A percentile compares a stretch with the other conserved stretches of the same genome.
Conservation (phyloP, 2,329 filamentous ascomycete species). For the Neofusicoccum kwambonambiense region DNA sequence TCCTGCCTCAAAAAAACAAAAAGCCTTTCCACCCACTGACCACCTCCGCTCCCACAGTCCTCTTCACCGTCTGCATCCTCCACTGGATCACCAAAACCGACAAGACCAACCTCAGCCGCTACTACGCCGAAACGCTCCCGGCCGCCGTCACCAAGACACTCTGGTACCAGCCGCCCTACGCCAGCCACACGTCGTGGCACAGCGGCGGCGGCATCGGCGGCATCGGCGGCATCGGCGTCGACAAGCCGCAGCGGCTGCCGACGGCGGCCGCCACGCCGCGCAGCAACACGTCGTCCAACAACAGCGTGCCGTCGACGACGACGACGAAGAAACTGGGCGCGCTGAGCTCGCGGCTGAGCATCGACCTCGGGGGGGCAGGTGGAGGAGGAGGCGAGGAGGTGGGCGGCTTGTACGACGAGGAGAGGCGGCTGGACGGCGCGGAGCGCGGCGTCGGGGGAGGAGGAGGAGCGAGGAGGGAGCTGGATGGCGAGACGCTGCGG, state of each 20-base stretch:
- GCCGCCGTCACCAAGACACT: background rate
- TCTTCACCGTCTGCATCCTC: background rate
- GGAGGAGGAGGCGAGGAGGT: too few species aligned
- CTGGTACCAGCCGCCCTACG: background rate
- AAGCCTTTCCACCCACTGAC: too few species aligned
- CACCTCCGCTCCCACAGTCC: background rate
- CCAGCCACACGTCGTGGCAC: background rate
- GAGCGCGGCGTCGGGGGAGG: background rate
- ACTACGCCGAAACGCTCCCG: background rate
- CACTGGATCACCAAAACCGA: constrained; percentile 1
- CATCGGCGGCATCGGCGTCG: too few species aligned
- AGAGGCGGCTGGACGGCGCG: background rate
- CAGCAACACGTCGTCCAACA: background rate
- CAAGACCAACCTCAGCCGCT: background rate
- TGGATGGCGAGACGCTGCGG: background rate
- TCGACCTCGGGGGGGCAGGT: too few species aligned
- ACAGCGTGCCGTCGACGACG: background rate
- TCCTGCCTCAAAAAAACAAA: too few species aligned
- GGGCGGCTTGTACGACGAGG: too few species aligned
- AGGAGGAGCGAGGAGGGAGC: background rate
- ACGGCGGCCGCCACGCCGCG: background rate
- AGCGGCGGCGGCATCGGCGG: background rate
- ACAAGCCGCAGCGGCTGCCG: background rate
- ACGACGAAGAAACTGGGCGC: background rate
- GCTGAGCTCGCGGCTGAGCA: background rate